These are phyloP conservation scores for Xylaria cubensis DNA, from an alignment of 495 filamentous ascomycete species.

Conservation along the genomic window DNA sequence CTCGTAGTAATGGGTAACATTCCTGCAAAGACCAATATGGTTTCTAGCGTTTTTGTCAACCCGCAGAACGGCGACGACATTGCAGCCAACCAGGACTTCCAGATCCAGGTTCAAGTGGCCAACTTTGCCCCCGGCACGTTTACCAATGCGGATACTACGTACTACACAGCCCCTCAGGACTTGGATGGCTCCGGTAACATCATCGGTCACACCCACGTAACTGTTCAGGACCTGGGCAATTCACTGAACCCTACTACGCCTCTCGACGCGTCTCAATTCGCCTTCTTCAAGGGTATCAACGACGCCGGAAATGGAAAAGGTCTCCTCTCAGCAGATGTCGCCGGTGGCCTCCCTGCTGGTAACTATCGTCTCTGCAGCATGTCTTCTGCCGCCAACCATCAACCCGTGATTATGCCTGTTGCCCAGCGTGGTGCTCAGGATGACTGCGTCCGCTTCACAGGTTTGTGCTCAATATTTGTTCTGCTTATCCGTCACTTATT, in stretches of 20 bases:
- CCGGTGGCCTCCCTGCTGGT: constrained; percentile 68
- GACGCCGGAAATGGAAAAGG: constrained; percentile 71
- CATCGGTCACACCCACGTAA: constrained; percentile 76
- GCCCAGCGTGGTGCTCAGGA: constrained; percentile 77
- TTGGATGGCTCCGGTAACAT: constrained; percentile 61
- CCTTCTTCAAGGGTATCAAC: constrained; percentile 81
- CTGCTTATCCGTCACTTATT: constrained; percentile 30
- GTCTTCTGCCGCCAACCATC: constrained; percentile 72
- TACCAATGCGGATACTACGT: constrained; percentile 67
- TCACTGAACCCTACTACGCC: constrained; percentile 57
- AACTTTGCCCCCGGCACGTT: constrained; percentile 71
- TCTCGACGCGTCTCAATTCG: constrained; percentile 64
- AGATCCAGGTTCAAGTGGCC: constrained; percentile 62
- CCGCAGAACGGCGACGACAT: constrained; percentile 59
- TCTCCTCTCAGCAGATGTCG: constrained; percentile 59
- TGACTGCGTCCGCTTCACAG: constrained; percentile 72
- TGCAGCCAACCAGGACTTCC: constrained; percentile 58
- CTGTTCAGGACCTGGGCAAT: constrained; percentile 66
- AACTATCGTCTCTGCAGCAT: constrained; percentile 78
- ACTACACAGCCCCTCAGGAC: constrained; percentile 73
- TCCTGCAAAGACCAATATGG: constrained; percentile 66
- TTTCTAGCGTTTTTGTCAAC: constrained; percentile 67
- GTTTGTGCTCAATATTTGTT: constrained; percentile 27
- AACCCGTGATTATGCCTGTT: constrained; percentile 79
- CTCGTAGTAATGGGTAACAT: constrained; percentile 72